phyloP scores from a whole-genome alignment of 2,329 filamentous ascomycete genomes.

The Ophiostoma sp. region DNA sequence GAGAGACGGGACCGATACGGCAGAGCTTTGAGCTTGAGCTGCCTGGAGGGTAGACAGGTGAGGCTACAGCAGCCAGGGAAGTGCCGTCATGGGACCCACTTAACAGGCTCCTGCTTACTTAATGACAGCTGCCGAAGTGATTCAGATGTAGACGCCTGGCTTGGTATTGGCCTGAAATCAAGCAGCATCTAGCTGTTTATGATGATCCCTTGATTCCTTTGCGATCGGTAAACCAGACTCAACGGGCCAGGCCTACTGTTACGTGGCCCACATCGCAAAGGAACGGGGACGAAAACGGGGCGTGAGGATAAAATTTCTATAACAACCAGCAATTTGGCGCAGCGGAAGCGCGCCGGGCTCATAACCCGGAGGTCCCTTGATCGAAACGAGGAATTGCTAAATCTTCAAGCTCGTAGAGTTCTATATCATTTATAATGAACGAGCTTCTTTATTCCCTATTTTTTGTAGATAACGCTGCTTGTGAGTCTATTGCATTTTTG shows the following conservation, averaged over 20 bases:
- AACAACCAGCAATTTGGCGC: slow-evolving; percentile 13
- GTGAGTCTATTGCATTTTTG: too few relatives aligned
- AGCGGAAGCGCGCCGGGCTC: slow-evolving; percentile 16
- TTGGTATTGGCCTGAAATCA: neutral
- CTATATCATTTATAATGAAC: neutral
- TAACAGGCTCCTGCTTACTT: neutral
- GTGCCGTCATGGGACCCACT: slow-evolving; percentile 4
- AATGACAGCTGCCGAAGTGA: too few relatives aligned
- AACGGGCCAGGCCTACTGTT: too few relatives aligned
- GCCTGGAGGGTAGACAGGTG: neutral
- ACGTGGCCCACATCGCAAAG: neutral
- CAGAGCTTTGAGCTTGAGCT: neutral
- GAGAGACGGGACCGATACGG: neutral
- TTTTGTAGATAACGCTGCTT: too few relatives aligned
- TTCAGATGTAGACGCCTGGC: neutral
- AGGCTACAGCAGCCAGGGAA: neutral
- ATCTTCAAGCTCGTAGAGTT: neutral
- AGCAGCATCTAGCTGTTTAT: neutral
- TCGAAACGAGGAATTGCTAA: slow-evolving; percentile 15
- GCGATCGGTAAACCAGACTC: too few relatives aligned
- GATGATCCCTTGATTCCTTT: neutral
- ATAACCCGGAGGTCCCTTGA: slow-evolving; percentile 17
- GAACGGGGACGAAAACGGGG: neutral
- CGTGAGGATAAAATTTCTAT: neutral
- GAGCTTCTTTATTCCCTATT: neutral